Conservation (phyloP, 306 rosid genomes). For the Prosopis cineraria region DNA sequence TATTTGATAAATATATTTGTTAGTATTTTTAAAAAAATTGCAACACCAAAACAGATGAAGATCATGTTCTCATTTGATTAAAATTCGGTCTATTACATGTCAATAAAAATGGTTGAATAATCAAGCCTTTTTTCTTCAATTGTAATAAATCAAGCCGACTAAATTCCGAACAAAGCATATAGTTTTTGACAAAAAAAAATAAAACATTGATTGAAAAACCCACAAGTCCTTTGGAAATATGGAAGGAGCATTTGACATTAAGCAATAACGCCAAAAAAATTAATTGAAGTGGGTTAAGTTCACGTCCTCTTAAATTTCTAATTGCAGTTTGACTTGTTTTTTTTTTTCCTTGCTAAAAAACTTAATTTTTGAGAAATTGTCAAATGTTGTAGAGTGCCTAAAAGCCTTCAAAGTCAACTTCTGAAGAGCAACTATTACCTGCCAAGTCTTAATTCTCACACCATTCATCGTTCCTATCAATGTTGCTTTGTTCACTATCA, state of each 20-base stretch:
- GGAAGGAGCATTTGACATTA: neutral
- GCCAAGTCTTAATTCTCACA: constrained; percentile 94
- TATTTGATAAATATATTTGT: neutral
- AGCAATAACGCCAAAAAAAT: neutral
- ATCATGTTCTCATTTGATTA: no score
- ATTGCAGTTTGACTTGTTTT: neutral
- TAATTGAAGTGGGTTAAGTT: constrained; percentile 4
- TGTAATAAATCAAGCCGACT: no score
- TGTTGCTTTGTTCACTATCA: constrained; percentile 57
- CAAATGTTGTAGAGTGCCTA: constrained; percentile 26
- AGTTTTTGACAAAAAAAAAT: no score
- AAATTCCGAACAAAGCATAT: no score
- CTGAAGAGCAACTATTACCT: constrained; percentile 50
- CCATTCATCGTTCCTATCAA: constrained; percentile 78
- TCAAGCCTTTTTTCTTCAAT: no score
- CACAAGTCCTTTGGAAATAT: constrained; percentile 2
- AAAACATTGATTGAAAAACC: no score
- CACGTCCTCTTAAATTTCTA: neutral
- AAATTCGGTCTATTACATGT: no score
- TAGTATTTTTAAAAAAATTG: neutral
- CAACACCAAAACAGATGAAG: no score
- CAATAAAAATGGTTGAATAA: no score
- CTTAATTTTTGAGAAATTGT: neutral
- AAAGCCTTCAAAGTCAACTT: neutral
- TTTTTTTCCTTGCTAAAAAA: neutral